Conservation (phyloP, 2,329 filamentous ascomycete species). For the Aspergillus intermedius region DNA sequence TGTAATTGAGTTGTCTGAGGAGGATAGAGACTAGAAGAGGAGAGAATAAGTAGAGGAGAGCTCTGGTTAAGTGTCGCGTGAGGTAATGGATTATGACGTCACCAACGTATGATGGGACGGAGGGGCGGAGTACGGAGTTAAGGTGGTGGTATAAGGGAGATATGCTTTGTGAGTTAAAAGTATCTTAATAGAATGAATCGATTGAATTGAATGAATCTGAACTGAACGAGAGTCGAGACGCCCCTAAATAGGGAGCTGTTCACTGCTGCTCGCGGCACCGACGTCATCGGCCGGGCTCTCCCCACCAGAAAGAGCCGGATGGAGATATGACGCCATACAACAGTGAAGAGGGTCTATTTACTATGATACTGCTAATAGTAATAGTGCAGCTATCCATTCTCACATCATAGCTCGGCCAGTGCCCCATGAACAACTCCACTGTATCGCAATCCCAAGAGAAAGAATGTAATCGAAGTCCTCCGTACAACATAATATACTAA, state of each 20-base stretch:
- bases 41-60: not conserved
- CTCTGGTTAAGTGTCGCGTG: not conserved
- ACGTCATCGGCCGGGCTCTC: too few relatives aligned
- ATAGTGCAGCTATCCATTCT: too few relatives aligned
- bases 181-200: not conserved
- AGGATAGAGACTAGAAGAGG: not conserved
- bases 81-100: conserved; percentile 21
- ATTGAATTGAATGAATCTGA: too few relatives aligned
- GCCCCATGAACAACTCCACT: not conserved
- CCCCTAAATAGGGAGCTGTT: not conserved
- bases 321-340: too few relatives aligned
- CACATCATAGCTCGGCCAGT: not conserved
- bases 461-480: not conserved
- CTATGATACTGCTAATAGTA: too few relatives aligned
- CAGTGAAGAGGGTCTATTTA: too few relatives aligned
- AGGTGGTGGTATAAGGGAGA: conserved; percentile 2
- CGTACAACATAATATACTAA: too few relatives aligned
- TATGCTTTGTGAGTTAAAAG: not conserved
- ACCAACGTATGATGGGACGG: conserved; percentile 4
- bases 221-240: too few relatives aligned
- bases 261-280: too few relatives aligned
- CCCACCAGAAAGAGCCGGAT: too few relatives aligned
- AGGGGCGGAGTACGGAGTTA: conserved; percentile 4
- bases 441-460: not conserved
- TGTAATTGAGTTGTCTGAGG: not conserved